Conservation (phyloP, 1,284 basidiomycete genomes). For the Boletus hoseneyae region DNA sequence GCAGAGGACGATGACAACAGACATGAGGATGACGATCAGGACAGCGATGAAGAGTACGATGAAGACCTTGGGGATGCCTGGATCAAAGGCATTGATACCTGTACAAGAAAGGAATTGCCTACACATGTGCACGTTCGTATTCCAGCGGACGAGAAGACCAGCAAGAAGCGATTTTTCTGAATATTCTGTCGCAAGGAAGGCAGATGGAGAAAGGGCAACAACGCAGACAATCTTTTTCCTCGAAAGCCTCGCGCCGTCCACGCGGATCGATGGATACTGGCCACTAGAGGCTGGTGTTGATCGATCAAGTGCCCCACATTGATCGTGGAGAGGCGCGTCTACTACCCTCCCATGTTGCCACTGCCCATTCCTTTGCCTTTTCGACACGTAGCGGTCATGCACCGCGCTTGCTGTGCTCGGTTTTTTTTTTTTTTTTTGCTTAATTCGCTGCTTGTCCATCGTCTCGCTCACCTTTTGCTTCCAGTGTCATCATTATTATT, state of each 20-base stretch:
- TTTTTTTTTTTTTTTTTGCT: background rate
- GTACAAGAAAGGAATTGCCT: conserved; percentile 51
- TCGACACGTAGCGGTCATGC: background rate
- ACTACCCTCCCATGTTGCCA: background rate
- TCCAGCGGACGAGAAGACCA: conserved; percentile 64
- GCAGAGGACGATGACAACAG: conserved; percentile 15
- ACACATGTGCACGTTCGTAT: conserved; percentile 70
- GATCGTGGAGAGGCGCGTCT: background rate
- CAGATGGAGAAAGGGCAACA: background rate
- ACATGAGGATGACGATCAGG: conserved; percentile 8
- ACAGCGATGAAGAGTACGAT: conserved; percentile 62
- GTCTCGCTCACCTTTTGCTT: background rate
- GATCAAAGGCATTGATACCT: conserved; percentile 73
- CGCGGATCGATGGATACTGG: conserved; percentile 10
- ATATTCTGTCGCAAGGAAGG: background rate
- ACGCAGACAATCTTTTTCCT: conserved; percentile 1
- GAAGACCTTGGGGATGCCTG: conserved; percentile 76
- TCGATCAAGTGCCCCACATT: conserved; percentile 11
- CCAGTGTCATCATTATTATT: background rate
- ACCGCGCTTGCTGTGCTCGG: background rate
- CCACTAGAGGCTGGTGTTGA: background rate
- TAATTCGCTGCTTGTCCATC: background rate
- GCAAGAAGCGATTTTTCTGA: conserved; percentile 69
- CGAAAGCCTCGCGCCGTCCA: conserved; percentile 16
- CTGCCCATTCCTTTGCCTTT: background rate